These are phyloP conservation scores for Coffea humblotiana DNA, from an alignment of 305 asterid species.

Conservation along the genomic window DNA sequence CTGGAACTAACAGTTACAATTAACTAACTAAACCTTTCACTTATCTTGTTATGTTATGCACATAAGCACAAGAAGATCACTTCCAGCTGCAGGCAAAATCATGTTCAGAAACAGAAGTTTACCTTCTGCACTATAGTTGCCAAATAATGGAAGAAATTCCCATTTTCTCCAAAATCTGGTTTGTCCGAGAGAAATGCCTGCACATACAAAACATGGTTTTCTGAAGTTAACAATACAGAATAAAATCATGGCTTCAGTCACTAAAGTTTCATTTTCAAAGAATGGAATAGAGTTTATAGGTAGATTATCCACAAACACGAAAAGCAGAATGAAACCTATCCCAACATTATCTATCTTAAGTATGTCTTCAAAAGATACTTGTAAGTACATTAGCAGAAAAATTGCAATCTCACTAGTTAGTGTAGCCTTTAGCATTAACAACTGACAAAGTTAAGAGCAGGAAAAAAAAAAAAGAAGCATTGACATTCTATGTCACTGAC, in stretches of 20 bases:
- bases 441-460: background rate
- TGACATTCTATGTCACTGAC: background rate
- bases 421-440: background rate
- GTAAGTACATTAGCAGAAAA: too few species aligned
- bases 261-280: background rate
- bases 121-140: constrained; percentile 53
- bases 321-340: background rate
- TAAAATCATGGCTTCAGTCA: background rate
- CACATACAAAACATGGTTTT: constrained; percentile 12
- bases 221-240: constrained; percentile 11
- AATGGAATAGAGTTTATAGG: background rate
- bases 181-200: constrained; percentile 88
- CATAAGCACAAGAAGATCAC: background rate
- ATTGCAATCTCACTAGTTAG: background rate
- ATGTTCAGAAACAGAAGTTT: background rate
- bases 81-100: background rate
- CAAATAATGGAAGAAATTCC: constrained; percentile 79
- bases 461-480: background rate
- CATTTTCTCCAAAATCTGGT: constrained; percentile 71
- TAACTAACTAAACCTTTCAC: background rate
- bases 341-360: too few species aligned
- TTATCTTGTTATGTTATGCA: background rate
- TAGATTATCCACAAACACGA: background rate
- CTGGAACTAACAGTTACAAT: background rate
- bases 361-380: too few species aligned